Base-by-base conservation (phyloP, 2,329 filamentous ascomycete species). In the Penicillium sp. region DNA sequence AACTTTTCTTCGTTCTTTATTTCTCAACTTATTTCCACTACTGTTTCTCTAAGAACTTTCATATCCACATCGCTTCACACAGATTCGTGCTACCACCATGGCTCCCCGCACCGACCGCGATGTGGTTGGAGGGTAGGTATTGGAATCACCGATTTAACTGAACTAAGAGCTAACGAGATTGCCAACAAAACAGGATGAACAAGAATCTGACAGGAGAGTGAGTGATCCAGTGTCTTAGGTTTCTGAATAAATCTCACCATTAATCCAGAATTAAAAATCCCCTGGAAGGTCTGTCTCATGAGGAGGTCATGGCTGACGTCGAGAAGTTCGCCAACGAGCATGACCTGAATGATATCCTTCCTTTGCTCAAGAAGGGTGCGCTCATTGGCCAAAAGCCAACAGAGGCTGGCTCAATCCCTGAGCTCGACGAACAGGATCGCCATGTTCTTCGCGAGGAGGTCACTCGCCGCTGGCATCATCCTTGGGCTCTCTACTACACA, bases 371-470 rank as follows among this genome's bases (percentile, higher is more conserved):
- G 25, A 67, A 66, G 48, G 90, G 89, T 37, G 91, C 90, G 3
- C 80, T 94, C 11, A 84, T 92, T 17, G 90, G 90, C 2, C 89
- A 91, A 72, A 86, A 88, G 65, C 89, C 89, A 0, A 77, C 78
- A 8, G 80, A 81, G 34, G 90, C 83, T 71, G 88, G 90, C 58
- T 78, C 82, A 37, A 81, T 92, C 42, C 77, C 84, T 53, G 83
- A 85, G 11, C 81, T 93, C 1, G 77, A 81, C 56, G 81, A 87
- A 17, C 64, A 67, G 0, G 82, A 84, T 45, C 79, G 76, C 37
- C 63, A 71, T 11, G 66, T 71, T 0, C 69, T 84, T 25, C 68
- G 75, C 3, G 66, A 77, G n/a, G 82, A 84, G 63, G 71, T 76
- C 3, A 77, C 74, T 1, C 76, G 78, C 58, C 73, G 77, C 5